Base-by-base conservation (phyloP, 148 eudicot species). In the Persicaria tinctoria region DNA sequence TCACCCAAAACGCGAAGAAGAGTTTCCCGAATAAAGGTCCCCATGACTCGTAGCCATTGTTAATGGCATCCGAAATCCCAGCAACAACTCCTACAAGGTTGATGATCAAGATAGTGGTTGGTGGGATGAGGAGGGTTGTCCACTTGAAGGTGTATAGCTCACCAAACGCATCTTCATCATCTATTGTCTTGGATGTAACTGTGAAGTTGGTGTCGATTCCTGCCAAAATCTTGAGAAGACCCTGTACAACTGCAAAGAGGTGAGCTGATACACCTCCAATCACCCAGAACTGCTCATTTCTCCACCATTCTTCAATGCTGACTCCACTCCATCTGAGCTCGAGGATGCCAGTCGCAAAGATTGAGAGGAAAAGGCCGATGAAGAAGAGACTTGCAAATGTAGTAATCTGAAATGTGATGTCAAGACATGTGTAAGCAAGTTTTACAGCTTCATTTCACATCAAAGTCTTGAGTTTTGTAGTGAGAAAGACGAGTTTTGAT, bases 231-330 rank as follows among this genome's bases (percentile, higher is more conserved):
- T 94, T 91, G 68, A 94, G 86, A 56, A 94, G 89, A 71, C 98
- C 98, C 48, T 94, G 98, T 76, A 94, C 76, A 10, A 94, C 98
- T 0, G 98, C 98, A 78, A 94, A 94, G n/a, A 94, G 89, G 76
- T 94, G 98, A 14, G 98, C 98, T 64, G 98, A 93, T 6, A 93
- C 87, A 72, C 98, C 98, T 63, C 98, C 41, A 32, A 32, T 32
- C 41, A 32, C 41, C 41, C 41, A 32, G 41, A 32, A 32, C 41
- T 93, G 98, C 84, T 93, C 98, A 51, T 93, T 94, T 81, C 98
- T 94, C 98, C 98, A 94, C 98, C 98, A 94, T 78, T 94, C 98
- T 78, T 94, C 98, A 56, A 93, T 91, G 88, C 98, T 88, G 20
- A 94, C 98, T 76, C 98, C 98, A 51, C 98, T 94, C 98, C 98